Evolutionary conservation across 176 grass and related monocot genomes (phyloP).

Genomic region (Alloteropsis semialata): DNA sequence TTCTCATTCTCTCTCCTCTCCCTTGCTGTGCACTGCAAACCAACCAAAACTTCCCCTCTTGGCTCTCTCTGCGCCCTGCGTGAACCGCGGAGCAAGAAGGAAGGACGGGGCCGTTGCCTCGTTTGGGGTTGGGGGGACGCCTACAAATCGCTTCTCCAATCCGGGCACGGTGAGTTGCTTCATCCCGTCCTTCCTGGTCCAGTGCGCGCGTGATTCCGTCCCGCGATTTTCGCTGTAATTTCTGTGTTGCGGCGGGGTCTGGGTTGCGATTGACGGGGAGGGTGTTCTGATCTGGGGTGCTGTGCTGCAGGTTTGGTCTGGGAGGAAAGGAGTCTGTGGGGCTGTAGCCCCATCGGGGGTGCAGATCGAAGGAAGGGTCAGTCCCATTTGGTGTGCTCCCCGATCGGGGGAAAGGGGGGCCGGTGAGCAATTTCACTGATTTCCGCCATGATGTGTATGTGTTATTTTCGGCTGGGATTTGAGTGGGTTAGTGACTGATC

Average conservation of each 20-base stretch:
- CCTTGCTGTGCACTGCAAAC: slow-evolving; percentile 22
- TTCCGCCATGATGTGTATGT: not conserved
- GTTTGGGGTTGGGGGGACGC: not conserved
- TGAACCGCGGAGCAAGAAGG: slow-evolving; percentile 36
- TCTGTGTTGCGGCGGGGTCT: not conserved
- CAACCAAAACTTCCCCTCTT: not conserved
- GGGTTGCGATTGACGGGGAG: not conserved
- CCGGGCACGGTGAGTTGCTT: slow-evolving; percentile 16
- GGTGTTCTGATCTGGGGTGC: not conserved
- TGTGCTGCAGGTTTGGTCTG: slow-evolving; percentile 9
- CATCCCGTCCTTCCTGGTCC: not conserved
- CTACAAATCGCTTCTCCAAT: not conserved
- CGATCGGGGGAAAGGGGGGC: not conserved
- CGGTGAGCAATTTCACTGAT: not conserved
- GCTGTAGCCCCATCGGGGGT: slow-evolving; percentile 2
- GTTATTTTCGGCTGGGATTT: not conserved
- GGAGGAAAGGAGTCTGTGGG: not conserved
- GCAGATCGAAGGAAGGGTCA: not conserved
- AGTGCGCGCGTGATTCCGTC: not conserved
- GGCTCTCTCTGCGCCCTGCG: not conserved
- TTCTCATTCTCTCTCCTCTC: not conserved
- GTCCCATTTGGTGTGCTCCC: not conserved
- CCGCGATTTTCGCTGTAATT: not conserved
- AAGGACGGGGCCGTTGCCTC: not conserved
- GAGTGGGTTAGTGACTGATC: not conserved